Base-by-base conservation (phyloP, 2,329 filamentous ascomycete genomes). In the Pseudogymnoascus sp. region DNA sequence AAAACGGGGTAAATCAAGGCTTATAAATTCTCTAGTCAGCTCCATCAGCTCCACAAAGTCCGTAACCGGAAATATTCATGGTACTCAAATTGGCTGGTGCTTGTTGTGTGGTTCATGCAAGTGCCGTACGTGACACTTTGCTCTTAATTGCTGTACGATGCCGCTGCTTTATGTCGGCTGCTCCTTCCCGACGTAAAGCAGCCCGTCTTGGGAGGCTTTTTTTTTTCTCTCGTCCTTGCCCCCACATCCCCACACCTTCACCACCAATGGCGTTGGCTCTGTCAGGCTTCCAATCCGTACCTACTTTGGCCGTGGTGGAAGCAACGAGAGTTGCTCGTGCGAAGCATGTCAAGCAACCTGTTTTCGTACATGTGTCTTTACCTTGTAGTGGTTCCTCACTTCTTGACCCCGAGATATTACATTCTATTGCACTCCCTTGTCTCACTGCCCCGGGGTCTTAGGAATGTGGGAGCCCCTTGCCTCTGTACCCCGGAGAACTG, bases 1-100 rank as follows among this genome's bases (percentile, higher is more conserved):
- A 56, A 56, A 56, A 34, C n/a, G n/a, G 50, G 28, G 50, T 56
- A 34, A 56, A 56, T 56, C 28, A 34, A 34, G 10, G 25, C 50
- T 56, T 56, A 56, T 56, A 56, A 38, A 56, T 34, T 56, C 25
- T 34, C 46, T 34, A 34, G 46, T 56, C 46, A 56, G 46, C 25
- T 34, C 46, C 46, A 56, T 56, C 25, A 34, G 46, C 31, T 56
- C 25, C 25, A 56, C 46, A 56, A 2, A 16, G 25, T 56, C n/a
- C n/a, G 25, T 56, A 56, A 53, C 14, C n/a, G 25, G 25, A 34
- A 56, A 56, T 53, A 16, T 8, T 34, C 25, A 56, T 12, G 25
- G 46, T n/a, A 34, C 46, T 31, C 14, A 28, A 53, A 34, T 56
- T 31, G 44, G 44, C 46, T 34, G 46, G 8, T 56, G 25, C 8